Percentiles rank a stretch among this genome's conserved stretches.
Evolutionary conservation across 169 alveolate genomes (phyloP).

Genomic region (Theileria annulata): DNA sequence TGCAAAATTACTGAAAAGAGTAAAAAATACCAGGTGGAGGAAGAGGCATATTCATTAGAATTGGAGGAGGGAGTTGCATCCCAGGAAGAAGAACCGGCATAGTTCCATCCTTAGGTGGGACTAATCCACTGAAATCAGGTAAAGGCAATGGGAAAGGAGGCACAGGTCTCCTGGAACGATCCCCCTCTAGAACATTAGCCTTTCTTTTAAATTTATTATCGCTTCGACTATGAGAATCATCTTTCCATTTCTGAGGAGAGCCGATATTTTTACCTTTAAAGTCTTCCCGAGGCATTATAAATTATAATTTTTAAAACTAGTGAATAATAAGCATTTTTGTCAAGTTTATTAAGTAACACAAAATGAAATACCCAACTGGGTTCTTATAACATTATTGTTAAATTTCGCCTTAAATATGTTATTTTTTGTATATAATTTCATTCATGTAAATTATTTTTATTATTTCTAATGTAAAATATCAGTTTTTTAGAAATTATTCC

Average conservation of each 20-base stretch:
- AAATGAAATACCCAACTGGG: no score
- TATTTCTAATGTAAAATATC: no score
- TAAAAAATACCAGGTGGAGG: constrained; percentile 28
- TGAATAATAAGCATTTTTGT: background rate
- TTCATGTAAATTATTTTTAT: no score
- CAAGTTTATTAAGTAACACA: no score
- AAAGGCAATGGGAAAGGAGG: background rate
- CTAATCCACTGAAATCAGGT: constrained; percentile 8
- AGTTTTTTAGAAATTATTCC: no score
- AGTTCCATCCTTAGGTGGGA: background rate
- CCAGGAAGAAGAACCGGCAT: constrained; percentile 44
- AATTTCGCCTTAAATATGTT: no score
- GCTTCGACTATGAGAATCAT: background rate
- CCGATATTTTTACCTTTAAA: background rate
- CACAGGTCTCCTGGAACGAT: background rate
- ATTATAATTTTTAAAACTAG: background rate
- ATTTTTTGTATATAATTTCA: no score
- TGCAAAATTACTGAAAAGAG: background rate
- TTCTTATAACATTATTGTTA: no score
- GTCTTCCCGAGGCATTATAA: constrained; percentile 3
- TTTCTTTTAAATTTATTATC: background rate
- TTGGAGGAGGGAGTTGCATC: constrained; percentile 27
- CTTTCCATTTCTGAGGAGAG: background rate
- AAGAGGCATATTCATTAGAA: constrained; percentile 36
- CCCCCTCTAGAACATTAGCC: background rate